Conservation (phyloP, 2,329 filamentous ascomycete species). For the Chalara sp. region DNA sequence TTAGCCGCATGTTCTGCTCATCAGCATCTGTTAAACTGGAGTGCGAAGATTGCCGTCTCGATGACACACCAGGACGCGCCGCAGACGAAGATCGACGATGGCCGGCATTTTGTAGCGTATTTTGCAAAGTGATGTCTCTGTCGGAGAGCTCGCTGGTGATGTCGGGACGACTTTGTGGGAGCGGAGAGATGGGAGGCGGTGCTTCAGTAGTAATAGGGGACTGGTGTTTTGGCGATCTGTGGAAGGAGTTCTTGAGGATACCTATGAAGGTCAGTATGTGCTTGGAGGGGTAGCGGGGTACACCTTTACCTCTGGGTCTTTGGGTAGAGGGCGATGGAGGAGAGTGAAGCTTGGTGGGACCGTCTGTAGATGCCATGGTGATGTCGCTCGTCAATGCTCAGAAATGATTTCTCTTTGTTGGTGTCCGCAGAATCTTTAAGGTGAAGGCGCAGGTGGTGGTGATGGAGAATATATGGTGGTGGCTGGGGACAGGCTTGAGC, state of each 20-base stretch:
- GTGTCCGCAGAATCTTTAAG: neutral
- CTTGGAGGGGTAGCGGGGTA: slow-evolving; percentile 2
- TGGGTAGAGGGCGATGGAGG: slow-evolving; percentile 27
- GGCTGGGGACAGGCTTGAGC: neutral
- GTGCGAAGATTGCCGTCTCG: slow-evolving; percentile 33
- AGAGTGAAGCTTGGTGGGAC: slow-evolving; percentile 18
- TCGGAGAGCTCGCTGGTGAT: slow-evolving; percentile 44
- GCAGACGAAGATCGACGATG: slow-evolving; percentile 80
- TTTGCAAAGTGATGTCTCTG: slow-evolving; percentile 87
- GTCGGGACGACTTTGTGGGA: slow-evolving; percentile 22
- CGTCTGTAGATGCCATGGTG: slow-evolving; percentile 20
- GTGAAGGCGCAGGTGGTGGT: neutral
- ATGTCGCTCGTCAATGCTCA: neutral
- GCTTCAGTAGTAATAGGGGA: slow-evolving; percentile 36
- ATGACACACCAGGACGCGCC: slow-evolving; percentile 42
- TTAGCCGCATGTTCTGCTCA: slow-evolving; percentile 65
- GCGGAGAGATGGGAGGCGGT: slow-evolving; percentile 25
- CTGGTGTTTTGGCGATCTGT: slow-evolving; percentile 44
- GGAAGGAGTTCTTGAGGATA: slow-evolving; percentile 87
- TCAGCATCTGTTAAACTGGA: slow-evolving; percentile 21
- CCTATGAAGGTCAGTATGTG: slow-evolving; percentile 35
- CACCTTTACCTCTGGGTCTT: slow-evolving; percentile 29
- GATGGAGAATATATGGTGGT: neutral
- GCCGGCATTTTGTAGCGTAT: slow-evolving; percentile 91
- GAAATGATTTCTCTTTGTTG: no score